Conservation (phyloP, 495 filamentous ascomycete genomes). For the Penicillium alfredii region DNA sequence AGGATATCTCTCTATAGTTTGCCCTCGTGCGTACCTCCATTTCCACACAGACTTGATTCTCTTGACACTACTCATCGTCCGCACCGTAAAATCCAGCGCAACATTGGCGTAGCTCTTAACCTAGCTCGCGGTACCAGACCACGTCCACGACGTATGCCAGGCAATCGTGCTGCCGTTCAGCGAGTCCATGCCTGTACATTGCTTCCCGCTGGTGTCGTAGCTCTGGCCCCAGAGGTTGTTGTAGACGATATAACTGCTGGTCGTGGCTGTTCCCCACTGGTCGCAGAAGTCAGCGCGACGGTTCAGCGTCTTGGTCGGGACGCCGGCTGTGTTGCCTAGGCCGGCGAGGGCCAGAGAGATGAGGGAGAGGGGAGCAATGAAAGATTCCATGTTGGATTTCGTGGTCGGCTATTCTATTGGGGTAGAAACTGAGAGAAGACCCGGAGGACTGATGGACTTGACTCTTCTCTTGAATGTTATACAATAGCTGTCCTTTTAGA, state of each 20-base stretch:
- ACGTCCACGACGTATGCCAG: slow-evolving; percentile 55
- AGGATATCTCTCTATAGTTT: background rate
- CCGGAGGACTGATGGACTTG: background rate
- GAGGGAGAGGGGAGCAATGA: slow-evolving; percentile 19
- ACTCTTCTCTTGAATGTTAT: slow-evolving; percentile 11
- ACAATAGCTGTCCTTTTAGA: background rate
- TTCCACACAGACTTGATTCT: slow-evolving; percentile 48
- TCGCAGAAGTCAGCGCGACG: slow-evolving; percentile 45
- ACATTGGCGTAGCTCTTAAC: slow-evolving; percentile 61
- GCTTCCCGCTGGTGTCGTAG: slow-evolving; percentile 41
- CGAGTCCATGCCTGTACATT: slow-evolving; percentile 52
- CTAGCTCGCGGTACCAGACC: slow-evolving; percentile 42
- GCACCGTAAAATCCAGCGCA: slow-evolving; percentile 38
- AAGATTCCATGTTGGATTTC: slow-evolving; percentile 28
- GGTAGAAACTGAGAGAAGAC: too few species aligned
- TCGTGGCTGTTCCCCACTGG: slow-evolving; percentile 39
- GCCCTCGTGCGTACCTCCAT: slow-evolving; percentile 40
- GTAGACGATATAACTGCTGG: slow-evolving; percentile 47
- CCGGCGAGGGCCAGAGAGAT: slow-evolving; percentile 25
- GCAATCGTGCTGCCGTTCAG: slow-evolving; percentile 39
- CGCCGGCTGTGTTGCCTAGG: slow-evolving; percentile 26
- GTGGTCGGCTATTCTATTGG: background rate
- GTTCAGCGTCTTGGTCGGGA: slow-evolving; percentile 34
- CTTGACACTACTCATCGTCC: slow-evolving; percentile 42
- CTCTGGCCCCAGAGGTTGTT: slow-evolving; percentile 50